Conservation (phyloP, 2,329 filamentous ascomycete species). For the Fusarium chlamydosporum region DNA sequence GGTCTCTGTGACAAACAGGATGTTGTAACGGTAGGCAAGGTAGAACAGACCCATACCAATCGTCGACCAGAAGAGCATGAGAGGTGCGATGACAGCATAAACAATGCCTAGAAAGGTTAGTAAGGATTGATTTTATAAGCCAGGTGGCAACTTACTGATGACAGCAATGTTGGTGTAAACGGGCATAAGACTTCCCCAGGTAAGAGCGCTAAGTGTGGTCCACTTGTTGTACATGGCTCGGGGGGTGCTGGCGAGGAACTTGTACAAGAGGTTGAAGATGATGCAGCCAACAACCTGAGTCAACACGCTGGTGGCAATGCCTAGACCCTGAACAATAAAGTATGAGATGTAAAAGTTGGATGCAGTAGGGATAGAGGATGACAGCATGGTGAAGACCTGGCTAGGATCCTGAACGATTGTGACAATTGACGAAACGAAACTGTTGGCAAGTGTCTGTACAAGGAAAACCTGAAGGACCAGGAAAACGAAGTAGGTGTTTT, state of each 20-base stretch:
- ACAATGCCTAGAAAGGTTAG: constrained; percentile 68
- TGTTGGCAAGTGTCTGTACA: constrained; percentile 84
- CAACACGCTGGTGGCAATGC: constrained; percentile 79
- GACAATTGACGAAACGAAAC: constrained; percentile 77
- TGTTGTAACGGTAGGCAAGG: constrained; percentile 86
- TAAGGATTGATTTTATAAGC: background rate
- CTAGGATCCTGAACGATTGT: constrained; percentile 74
- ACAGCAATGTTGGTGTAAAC: constrained; percentile 81
- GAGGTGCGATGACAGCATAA: constrained; percentile 86
- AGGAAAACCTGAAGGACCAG: constrained; percentile 95
- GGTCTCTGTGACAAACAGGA: constrained; percentile 84
- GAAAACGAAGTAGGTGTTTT: constrained; percentile 93
- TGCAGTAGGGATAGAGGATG: constrained; percentile 80
- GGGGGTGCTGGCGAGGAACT: constrained; percentile 80
- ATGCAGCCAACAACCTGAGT: constrained; percentile 77
- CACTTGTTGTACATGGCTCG: constrained; percentile 83
- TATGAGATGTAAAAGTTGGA: constrained; percentile 96
- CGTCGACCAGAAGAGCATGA: constrained; percentile 85
- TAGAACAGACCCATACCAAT: constrained; percentile 85
- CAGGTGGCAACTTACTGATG: constrained; percentile 65
- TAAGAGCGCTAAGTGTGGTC: constrained; percentile 75
- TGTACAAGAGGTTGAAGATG: constrained; percentile 76
- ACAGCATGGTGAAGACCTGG: constrained; percentile 74
- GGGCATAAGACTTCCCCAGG: constrained; percentile 84
- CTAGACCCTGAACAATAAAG: constrained; percentile 87